Evolutionary conservation across 371 early-diverging fungal genomes (phyloP), one percentile per base, ranked within the genome.

Genomic region (Blastocladiella emersonii): DNA sequence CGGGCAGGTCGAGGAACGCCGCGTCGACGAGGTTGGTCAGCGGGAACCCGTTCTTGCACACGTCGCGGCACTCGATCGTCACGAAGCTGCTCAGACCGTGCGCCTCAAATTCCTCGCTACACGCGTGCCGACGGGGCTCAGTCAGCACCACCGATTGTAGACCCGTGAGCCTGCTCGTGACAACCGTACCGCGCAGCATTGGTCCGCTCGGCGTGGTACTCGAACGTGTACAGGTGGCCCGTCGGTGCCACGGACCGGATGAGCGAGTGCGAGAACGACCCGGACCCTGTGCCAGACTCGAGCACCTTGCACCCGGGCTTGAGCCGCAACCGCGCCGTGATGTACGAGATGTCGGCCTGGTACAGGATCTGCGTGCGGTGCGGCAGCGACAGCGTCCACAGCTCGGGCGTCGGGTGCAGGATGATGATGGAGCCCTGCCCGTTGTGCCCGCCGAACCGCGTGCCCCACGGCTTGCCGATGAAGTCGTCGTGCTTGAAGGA

Each of bases 321-420:
- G 64, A 95, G 72, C 60, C 92, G 89, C 36, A 97, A 79, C 64
- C 79, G 77, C 37, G 81, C 70, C 19, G 85, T 82, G 43, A 95
- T 88, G 56, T 91, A 84, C 21, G 95, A 85, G 66, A 95, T 93
- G 70, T 97, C 98, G 30, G 95, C 85, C 62, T 84, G 70, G 67
- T 96, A 97, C 36, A 97, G 73, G 61, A 97, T 97, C 74, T 95
- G 96, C 12, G 98, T 97, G 61, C 98, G 84, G 71, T 97, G 96
- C 21, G 95, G 92, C 36, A 97, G 74, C 23, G 82, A 79, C 61
- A 82, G 73, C 1, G 96, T 95, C 98, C 98, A 97, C 37, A 95
- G 80, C 66, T 94, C 96, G 3, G 95, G 95, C 12, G 95, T 93
- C 23, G 95, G 95, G 64, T 89, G 85, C 39, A 97, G 79, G 34